Percentiles rank a stretch among this genome's conserved stretches.
Evolutionary conservation across 331 rosid species (phyloP).

Genomic region (Erythrophleum ivorense): DNA sequence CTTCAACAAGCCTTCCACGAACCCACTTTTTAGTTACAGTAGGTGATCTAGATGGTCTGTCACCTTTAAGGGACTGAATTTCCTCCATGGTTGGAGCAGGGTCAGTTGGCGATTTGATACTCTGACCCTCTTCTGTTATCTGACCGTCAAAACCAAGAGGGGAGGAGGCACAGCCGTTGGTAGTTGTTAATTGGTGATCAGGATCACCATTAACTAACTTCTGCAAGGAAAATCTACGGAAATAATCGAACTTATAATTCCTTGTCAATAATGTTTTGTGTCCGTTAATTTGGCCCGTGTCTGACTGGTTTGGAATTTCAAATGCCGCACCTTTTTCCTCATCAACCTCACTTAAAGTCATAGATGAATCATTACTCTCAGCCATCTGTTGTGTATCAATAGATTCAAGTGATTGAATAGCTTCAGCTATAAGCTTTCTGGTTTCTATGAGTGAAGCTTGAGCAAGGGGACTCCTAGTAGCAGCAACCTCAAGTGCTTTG

Average conservation of each 20-base stretch:
- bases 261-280: conserved; percentile 44
- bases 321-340: conserved; percentile 34
- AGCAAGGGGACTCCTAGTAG: conserved; percentile 74
- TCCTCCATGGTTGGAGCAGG: conserved; percentile 47
- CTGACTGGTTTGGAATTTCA: conserved; percentile 45
- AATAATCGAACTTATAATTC: conserved; percentile 49
- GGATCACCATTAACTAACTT: conserved; percentile 52
- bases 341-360: conserved; percentile 45
- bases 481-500: conserved; percentile 85
- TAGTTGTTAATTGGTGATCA: conserved; percentile 40
- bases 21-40: conserved; percentile 76
- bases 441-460: conserved; percentile 85
- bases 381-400: conserved; percentile 49
- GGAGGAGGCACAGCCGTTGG: conserved; percentile 48
- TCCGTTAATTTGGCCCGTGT: conserved; percentile 58
- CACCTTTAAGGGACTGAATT: conserved; percentile 47
- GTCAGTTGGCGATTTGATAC: conserved; percentile 35
- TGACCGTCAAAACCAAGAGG: conserved; percentile 47
- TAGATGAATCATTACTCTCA: conserved; percentile 42
- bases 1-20: conserved; percentile 87
- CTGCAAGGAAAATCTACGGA: conserved; percentile 52
- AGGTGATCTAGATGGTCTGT: conserved; percentile 41
- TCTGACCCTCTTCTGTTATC: conserved; percentile 32
- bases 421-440: conserved; percentile 92
- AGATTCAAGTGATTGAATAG: conserved; percentile 76